Conservation (phyloP, 1,284 basidiomycete genomes). For the Nidula niveotomentosa region DNA sequence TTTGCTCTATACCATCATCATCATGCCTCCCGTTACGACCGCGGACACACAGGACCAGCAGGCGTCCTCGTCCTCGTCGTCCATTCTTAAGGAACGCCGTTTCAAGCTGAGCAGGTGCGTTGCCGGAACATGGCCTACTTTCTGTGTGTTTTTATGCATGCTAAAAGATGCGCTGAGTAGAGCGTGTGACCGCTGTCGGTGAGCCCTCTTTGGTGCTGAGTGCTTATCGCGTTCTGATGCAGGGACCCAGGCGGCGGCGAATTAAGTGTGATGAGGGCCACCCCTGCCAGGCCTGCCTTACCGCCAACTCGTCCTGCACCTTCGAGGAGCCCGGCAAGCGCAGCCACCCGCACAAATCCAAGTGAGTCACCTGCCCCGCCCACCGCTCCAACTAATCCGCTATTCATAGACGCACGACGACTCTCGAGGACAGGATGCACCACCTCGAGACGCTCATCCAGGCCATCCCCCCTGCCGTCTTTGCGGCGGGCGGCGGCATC, state of each 20-base stretch:
- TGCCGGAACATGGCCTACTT: constrained; percentile 3
- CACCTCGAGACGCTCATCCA: constrained; percentile 80
- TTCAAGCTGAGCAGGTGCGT: constrained; percentile 82
- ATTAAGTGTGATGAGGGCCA: constrained; percentile 86
- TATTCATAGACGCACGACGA: constrained; percentile 61
- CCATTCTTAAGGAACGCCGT: constrained; percentile 71
- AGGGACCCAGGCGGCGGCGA: constrained; percentile 55
- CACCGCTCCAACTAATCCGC: constrained; percentile 76
- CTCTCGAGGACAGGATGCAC: constrained; percentile 82
- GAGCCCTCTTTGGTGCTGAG: constrained; percentile 24
- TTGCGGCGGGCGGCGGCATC: constrained; percentile 52
- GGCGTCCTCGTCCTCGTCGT: constrained; percentile 33
- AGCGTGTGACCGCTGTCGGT: constrained; percentile 86
- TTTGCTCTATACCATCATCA: constrained; percentile 21
- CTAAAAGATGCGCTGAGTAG: constrained; percentile 28
- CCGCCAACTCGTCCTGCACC: constrained; percentile 75
- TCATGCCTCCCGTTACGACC: constrained; percentile 47
- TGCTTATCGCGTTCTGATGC: neutral
- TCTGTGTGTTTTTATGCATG: constrained; percentile 9
- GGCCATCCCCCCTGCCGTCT: constrained; percentile 77
- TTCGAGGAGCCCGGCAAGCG: constrained; percentile 84
- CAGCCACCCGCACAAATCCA: constrained; percentile 81
- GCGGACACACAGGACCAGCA: constrained; percentile 41
- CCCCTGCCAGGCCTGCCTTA: constrained; percentile 79
- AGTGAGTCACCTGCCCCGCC: constrained; percentile 64